Evolutionary conservation across 1,284 basidiomycete species (phyloP).

Genomic region (Cerrena zonata): DNA sequence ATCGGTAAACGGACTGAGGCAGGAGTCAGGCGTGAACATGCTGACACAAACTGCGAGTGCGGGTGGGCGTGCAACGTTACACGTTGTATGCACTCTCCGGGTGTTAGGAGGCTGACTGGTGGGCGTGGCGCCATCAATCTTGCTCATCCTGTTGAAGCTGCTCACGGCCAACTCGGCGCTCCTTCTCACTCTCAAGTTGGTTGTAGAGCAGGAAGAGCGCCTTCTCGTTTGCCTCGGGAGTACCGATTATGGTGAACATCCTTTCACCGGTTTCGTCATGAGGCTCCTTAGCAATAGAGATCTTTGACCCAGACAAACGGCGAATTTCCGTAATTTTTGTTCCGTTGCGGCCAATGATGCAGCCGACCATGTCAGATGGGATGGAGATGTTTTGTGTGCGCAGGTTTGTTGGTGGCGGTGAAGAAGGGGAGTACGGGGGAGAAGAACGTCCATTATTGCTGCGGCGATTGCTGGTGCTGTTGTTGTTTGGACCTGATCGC

Average conservation of each 20-base stretch:
- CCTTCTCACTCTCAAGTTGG: slow-evolving; percentile 93
- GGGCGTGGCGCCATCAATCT: slow-evolving; percentile 22
- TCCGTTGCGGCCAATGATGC: slow-evolving; percentile 93
- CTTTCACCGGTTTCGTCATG: slow-evolving; percentile 98
- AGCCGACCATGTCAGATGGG: slow-evolving; percentile 97
- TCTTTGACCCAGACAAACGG: slow-evolving; percentile 91
- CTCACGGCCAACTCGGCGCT: slow-evolving; percentile 79
- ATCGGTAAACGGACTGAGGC: too few relatives aligned
- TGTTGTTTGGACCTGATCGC: slow-evolving; percentile 18
- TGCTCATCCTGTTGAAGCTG: slow-evolving; percentile 55
- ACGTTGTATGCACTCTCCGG: too few relatives aligned
- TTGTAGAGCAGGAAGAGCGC: slow-evolving; percentile 96
- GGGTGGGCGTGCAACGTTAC: too few relatives aligned
- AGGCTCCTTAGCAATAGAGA: slow-evolving; percentile 95
- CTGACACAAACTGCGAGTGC: too few relatives aligned
- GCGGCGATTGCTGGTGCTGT: slow-evolving; percentile 45
- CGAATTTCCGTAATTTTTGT: slow-evolving; percentile 99
- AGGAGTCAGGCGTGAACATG: too few relatives aligned
- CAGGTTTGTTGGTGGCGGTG: slow-evolving; percentile 64
- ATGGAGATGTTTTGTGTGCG: slow-evolving; percentile 99
- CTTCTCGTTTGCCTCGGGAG: slow-evolving; percentile 93
- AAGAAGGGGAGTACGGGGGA: slow-evolving; percentile 55
- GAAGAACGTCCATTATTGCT: slow-evolving; percentile 55
- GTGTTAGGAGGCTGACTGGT: too few relatives aligned
- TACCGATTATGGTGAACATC: slow-evolving; percentile 98